Evolutionary conservation across 495 filamentous ascomycete genomes (phyloP).

Genomic region (Penicillium lividum): DNA sequence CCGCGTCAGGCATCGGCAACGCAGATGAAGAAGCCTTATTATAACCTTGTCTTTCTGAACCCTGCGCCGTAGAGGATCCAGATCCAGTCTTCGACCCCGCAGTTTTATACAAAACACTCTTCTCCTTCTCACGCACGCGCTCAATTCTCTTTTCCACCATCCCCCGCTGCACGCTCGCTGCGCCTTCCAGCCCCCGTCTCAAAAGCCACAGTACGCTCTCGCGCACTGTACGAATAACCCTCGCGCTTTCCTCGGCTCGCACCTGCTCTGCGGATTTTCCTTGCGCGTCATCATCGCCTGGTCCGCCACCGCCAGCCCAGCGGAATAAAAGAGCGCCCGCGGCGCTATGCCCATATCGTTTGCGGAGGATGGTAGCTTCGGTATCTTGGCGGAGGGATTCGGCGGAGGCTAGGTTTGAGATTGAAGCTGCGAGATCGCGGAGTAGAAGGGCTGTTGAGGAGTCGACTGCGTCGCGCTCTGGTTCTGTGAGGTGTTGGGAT

Average conservation of each 20-base stretch:
- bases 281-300: constrained; percentile 24
- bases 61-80: background rate
- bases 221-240: constrained; percentile 60
- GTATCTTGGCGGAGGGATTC: constrained; percentile 81
- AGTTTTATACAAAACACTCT: constrained; percentile 76
- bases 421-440: constrained; percentile 75
- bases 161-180: constrained; percentile 70
- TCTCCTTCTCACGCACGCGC: constrained; percentile 84
- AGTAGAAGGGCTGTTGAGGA: constrained; percentile 79
- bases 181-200: constrained; percentile 69
- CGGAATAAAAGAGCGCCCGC: constrained; percentile 43
- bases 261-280: constrained; percentile 63
- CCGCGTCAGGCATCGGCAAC: constrained; percentile 21
- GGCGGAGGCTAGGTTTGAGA: constrained; percentile 74
- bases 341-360: constrained; percentile 58
- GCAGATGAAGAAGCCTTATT: background rate
- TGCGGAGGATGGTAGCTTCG: constrained; percentile 60
- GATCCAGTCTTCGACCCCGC: constrained; percentile 9
- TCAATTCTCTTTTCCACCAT: constrained; percentile 91
- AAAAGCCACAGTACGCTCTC: constrained; percentile 85
- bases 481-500: constrained; percentile 57
- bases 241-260: constrained; percentile 65
- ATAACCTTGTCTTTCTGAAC: constrained; percentile 3
- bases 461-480: constrained; percentile 78
- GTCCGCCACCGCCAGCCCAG: constrained; percentile 67